Evolutionary conservation across 257 asterid genomes (phyloP), one percentile per base, ranked within the genome.

Genomic region (Primulina eburnea): DNA sequence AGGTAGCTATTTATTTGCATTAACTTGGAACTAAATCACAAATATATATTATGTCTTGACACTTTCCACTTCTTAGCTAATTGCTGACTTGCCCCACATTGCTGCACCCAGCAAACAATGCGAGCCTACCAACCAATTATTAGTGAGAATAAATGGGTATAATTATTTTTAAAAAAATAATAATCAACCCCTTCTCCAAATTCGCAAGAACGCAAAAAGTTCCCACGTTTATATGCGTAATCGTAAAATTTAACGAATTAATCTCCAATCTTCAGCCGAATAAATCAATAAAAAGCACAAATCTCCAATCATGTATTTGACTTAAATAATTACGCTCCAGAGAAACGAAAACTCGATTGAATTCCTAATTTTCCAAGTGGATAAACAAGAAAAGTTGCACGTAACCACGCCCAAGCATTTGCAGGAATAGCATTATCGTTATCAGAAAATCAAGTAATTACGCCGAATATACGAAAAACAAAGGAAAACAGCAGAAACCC

Each of bases 321-420:
- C 47, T 60, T 20, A 16, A 50, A 52, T 65, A 34, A 47, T 65
- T 60, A 9, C 4, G 33, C 61, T 62, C 67, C 62, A 20, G 70
- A 58, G 24, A 20, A 71, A 65, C 24, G 16, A 50, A 61, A 40
- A 0, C 28, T 65, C 18, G 50, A 47, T 17, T 7, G 43, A 52
- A 55, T 60, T 66, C 66, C 57, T n/a, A 7, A 65, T 57, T 35
- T 24, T 24, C 28, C 64, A 62, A 38, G 20, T 61, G 62, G 67
- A 21, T 35, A 43, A 16, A 68, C 21, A 8, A 33, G 12, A 32
- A 63, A 11, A 17, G 5, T 47, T 12, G 55, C 7, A 40, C 40
- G 56, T 32, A 38, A 58, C 67, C 68, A 14, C 57, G 47, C 32
- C 50, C 11, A 62, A 67, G 35, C 11, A 61, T 3, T 35, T 62